A percentile compares a stretch with the other conserved stretches of the same genome.
These are phyloP conservation scores for Gastrolobium bilobum DNA, from an alignment of 306 rosid species.

Conservation along the genomic window DNA sequence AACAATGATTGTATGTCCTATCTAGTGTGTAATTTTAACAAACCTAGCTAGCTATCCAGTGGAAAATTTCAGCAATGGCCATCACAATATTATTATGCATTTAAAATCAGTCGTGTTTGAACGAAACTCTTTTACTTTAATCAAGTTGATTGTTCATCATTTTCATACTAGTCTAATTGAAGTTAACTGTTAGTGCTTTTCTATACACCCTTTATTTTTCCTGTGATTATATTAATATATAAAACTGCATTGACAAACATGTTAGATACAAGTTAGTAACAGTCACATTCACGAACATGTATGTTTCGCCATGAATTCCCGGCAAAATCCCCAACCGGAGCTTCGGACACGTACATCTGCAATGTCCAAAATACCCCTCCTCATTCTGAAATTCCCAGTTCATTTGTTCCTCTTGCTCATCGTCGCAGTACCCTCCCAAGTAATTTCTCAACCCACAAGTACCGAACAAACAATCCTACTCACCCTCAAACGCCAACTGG, in stretches of 20 bases:
- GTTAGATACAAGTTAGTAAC: not conserved
- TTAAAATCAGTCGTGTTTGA: slow-evolving; percentile 49
- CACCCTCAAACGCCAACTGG: slow-evolving; percentile 62
- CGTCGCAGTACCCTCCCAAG: slow-evolving; percentile 50
- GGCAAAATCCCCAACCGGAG: slow-evolving; percentile 47
- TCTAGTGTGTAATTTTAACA: slow-evolving; percentile 49
- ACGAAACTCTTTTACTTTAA: slow-evolving; percentile 47
- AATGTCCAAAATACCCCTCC: slow-evolving; percentile 55
- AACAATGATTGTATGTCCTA: slow-evolving; percentile 7
- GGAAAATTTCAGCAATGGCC: slow-evolving; percentile 16
- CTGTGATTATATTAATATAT: not conserved
- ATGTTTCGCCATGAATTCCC: slow-evolving; percentile 52
- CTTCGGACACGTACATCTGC: not conserved
- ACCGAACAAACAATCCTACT: slow-evolving; percentile 62
- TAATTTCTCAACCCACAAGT: slow-evolving; percentile 57
- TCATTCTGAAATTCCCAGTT: not conserved
- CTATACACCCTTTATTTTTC: not conserved
- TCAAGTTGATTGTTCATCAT: slow-evolving; percentile 11
- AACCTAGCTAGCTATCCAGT: slow-evolving; percentile 26
- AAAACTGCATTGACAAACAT: slow-evolving; percentile 13
- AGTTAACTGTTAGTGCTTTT: not conserved
- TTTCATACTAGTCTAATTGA: slow-evolving; percentile 21
- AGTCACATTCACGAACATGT: not conserved
- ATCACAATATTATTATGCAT: not conserved
- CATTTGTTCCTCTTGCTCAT: slow-evolving; percentile 47